Percentiles rank a stretch among this genome's conserved stretches.
These are phyloP conservation scores for Glycine latifolia DNA, from an alignment of 306 rosid species.

Conservation along the genomic window DNA sequence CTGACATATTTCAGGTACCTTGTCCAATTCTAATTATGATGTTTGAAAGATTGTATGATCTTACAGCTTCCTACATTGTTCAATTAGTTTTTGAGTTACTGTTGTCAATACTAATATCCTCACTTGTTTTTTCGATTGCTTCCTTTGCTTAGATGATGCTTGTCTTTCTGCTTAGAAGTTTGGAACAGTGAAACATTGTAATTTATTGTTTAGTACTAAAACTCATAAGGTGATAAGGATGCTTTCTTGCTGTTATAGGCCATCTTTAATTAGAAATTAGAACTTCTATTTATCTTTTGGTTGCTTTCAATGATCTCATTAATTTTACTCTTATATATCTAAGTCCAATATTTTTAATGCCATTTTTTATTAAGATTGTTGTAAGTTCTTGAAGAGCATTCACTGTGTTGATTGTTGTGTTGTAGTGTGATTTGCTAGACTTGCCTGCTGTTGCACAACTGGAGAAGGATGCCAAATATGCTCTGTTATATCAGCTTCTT, in stretches of 20 bases:
- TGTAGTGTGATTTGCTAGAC: constrained; percentile 91
- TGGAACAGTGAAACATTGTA: background rate
- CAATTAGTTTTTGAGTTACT: background rate
- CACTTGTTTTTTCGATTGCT: background rate
- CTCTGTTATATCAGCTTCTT: constrained; percentile 78
- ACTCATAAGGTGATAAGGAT: background rate
- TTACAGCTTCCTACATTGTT: background rate
- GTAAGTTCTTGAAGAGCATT: constrained; percentile 22
- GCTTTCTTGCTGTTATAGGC: constrained; percentile 25
- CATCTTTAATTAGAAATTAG: background rate
- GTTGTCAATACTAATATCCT: background rate
- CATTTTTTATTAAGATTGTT: background rate
- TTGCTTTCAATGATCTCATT: background rate
- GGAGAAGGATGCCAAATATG: constrained; percentile 91
- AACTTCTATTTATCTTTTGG: constrained; percentile 17
- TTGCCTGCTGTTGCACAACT: constrained; percentile 84
- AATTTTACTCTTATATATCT: background rate
- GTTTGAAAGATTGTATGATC: background rate
- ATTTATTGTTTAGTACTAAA: background rate
- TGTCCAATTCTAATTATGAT: constrained; percentile 27
- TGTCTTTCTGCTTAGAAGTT: background rate
- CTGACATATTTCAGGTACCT: constrained; percentile 86
- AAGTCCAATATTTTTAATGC: constrained; percentile 1
- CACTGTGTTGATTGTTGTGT: constrained; percentile 26
- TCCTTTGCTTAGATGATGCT: background rate